Evolutionary conservation across 2,329 filamentous ascomycete species (phyloP).

Genomic region (Clarireedia hainanense): DNA sequence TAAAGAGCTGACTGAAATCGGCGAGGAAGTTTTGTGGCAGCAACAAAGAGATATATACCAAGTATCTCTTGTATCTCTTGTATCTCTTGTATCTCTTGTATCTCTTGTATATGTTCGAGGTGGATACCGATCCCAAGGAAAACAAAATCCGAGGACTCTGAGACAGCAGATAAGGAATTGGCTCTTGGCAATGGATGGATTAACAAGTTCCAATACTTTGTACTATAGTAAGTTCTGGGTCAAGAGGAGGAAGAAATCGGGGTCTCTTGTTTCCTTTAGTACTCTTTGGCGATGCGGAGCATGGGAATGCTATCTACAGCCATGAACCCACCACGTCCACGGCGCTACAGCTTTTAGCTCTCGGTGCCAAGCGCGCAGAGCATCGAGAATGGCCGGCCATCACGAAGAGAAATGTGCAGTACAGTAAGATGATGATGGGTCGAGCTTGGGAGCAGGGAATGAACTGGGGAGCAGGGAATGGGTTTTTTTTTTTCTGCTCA

Average conservation of each 20-base stretch:
- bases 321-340: too few relatives aligned
- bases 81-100: too few relatives aligned
- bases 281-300: neutral
- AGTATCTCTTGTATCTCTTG: too few relatives aligned
- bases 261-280: slow-evolving; percentile 6
- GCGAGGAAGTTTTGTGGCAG: too few relatives aligned
- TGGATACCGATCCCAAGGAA: too few relatives aligned
- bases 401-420: too few relatives aligned
- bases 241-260: neutral
- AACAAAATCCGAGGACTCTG: too few relatives aligned
- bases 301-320: too few relatives aligned
- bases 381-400: neutral
- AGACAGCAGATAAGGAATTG: neutral
- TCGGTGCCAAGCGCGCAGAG: neutral
- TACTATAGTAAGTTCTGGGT: neutral
- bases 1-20: too few relatives aligned
- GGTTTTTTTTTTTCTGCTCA: neutral
- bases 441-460: neutral
- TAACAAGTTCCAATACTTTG: neutral
- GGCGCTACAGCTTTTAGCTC: neutral
- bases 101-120: too few relatives aligned
- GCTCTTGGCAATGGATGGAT: neutral
- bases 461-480: neutral
- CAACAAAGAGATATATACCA: too few relatives aligned
- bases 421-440: too few relatives aligned